Base-by-base conservation (phyloP, 148 eudicot genomes). In the Heliamphora exappendiculata region DNA sequence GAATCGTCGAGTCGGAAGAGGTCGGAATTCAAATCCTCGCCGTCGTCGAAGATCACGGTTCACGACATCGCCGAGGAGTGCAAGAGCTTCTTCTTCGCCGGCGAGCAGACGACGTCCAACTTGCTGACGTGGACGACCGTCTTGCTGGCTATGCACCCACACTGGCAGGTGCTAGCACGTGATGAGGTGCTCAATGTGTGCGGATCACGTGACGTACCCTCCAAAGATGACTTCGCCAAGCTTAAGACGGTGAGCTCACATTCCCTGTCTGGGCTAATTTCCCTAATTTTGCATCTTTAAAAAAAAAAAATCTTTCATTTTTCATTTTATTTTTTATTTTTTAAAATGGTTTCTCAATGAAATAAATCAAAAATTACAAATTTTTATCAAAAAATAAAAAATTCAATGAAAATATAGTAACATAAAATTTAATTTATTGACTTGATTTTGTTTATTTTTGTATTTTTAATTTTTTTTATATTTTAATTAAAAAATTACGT, bases 121-220 rank as follows among this genome's bases (percentile, higher is more conserved):
- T 78, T 94, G 98, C 87, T 94, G 88, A 94, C 98, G 75, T 94
- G 98, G 98, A 94, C 92, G 54, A 86, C 92, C 34, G 87, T 94
- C 13, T 72, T 94, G 53, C 82, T 94, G 22, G 98, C 97, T 47
- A 94, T 94, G 98, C 97, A 94, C 80, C 93, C 97, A 8, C 79
- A 86, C 26, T 94, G 98, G 98, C 98, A 94, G 82, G 91, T 79
- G 2, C 74, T 80, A 81, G 98, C 98, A 88, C 98, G 98, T 88
- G 98, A 94, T 37, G 98, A 94, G 81, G 90, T 90, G 68, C 62
- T 92, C 3, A 83, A 85, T 42, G 92, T 94, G 45, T 94, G 97
- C 37, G 91, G 93, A 42, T 83, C 97, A 90, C 95, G 93, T 94
- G 98, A 89, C 81, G 67, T 83, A 37, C 97, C 98, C 26, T 84